Percentiles rank a stretch among this genome's conserved stretches.
These are phyloP conservation scores for Phytophthora palmivora DNA, from an alignment of 352 stramenopile species.

Conservation along the genomic window DNA sequence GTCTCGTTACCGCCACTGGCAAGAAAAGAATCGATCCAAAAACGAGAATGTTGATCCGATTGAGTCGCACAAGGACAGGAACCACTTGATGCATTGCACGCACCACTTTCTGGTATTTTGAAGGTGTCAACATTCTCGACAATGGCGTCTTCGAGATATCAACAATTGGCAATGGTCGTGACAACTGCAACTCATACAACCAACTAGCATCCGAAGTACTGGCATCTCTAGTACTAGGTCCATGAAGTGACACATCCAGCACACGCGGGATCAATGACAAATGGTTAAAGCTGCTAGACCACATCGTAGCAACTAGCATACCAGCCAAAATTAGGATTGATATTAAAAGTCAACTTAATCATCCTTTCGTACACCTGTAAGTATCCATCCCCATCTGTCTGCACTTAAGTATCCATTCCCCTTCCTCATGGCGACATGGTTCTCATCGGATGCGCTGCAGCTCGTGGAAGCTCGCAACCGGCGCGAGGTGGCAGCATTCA, in stretches of 20 bases:
- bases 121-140: constrained; percentile 2
- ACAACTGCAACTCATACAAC: constrained; percentile 25
- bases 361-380: too few relatives aligned
- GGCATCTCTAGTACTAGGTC: too few relatives aligned
- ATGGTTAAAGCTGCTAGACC: too few relatives aligned
- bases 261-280: too few relatives aligned
- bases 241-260: too few relatives aligned
- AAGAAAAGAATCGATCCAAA: constrained; percentile 32
- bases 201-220: background rate
- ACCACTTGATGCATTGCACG: constrained; percentile 14
- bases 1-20: background rate
- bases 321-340: too few relatives aligned
- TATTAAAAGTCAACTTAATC: too few relatives aligned
- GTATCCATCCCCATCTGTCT: too few relatives aligned
- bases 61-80: constrained; percentile 15
- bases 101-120: constrained; percentile 1
- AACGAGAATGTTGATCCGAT: constrained; percentile 14
- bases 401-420: too few relatives aligned
- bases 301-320: too few relatives aligned
- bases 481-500: constrained; percentile 64
- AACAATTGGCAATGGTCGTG: constrained; percentile 3
- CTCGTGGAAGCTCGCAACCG: constrained; percentile 74
- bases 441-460: constrained; percentile 49
- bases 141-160: constrained; percentile 21
- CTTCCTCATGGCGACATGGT: constrained; percentile 28